These are phyloP conservation scores for Pythium vanterpoolii DNA, from an alignment of 352 stramenopile species.

Conservation along the genomic window DNA sequence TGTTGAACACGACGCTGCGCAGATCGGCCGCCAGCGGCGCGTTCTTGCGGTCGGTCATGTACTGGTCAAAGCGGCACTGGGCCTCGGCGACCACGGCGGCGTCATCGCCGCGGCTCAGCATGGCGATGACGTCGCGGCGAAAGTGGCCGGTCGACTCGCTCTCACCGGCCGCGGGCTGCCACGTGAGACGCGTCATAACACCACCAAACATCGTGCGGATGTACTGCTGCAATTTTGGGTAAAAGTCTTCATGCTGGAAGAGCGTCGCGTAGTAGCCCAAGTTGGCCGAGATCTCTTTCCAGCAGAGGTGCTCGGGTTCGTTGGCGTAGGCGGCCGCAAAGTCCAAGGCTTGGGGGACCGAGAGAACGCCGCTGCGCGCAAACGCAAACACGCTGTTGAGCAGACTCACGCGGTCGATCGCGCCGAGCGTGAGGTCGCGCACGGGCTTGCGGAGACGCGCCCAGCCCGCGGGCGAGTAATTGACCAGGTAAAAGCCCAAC, in stretches of 20 bases:
- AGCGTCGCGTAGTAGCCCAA: constrained; percentile 48
- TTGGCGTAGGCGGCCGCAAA: constrained; percentile 56
- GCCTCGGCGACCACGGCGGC: constrained; percentile 48
- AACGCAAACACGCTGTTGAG: constrained; percentile 93
- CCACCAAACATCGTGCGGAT: constrained; percentile 47
- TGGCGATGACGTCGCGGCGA: constrained; percentile 53
- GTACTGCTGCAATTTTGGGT: constrained; percentile 49
- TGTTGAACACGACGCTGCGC: constrained; percentile 60
- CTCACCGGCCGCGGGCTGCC: constrained; percentile 34
- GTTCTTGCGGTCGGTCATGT: constrained; percentile 49
- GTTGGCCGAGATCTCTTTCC: constrained; percentile 64
- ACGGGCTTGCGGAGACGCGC: constrained; percentile 65
- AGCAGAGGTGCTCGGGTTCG: constrained; percentile 58
- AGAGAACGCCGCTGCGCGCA: constrained; percentile 51
- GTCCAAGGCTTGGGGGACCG: constrained; percentile 49
- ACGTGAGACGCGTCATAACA: constrained; percentile 56
- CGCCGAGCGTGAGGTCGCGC: constrained; percentile 44
- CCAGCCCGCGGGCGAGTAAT: constrained; percentile 88
- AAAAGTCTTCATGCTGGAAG: constrained; percentile 53
- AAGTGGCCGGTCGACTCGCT: constrained; percentile 32
- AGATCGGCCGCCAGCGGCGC: constrained; percentile 49
- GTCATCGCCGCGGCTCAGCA: constrained; percentile 48
- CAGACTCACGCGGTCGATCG: constrained; percentile 90
- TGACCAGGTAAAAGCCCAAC: constrained; percentile 93
- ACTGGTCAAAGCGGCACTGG: constrained; percentile 51